Base-by-base conservation (phyloP, 495 filamentous ascomycete genomes). In the Lindgomyces ingoldianus region DNA sequence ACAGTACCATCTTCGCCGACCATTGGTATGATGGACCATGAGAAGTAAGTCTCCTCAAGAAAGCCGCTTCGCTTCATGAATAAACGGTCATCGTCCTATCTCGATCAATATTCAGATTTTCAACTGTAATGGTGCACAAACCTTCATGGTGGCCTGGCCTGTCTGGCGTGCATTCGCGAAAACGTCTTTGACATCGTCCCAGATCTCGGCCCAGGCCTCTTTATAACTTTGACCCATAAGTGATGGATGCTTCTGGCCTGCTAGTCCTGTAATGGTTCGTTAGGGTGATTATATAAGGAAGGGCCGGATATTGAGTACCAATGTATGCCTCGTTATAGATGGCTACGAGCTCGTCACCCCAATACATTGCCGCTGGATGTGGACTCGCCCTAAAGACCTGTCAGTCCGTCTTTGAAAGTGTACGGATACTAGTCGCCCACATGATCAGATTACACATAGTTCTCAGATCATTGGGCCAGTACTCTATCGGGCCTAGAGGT, bases 281-380 rank as follows among this genome's bases (percentile, higher is more conserved):
- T 41, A 58, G 33, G 4, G 44, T 16, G 18, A 30, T 33, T 4
- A 9, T 24, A 24, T 16, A 29, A 12, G 27, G 11, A 29, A 39
- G n/a, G 27, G 24, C 2, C 16, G 24, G 6, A 12, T 46, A 18
- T 12, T 29, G 14, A 10, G 33, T 54, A 62, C 58, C 65, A n/a
- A 68, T 68, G 72, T 90, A 90, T 12, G 87, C 86, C 66, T 90
- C 86, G 67, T 91, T 91, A 72, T 91, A 91, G 39, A 91, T 86
- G 18, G 85, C 83, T 21, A 85, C 80, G 36, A 83, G 77, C 36
- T 89, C 84, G 9, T 76, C 71, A 4, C 87, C 87, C 87, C 87
- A 90, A 73, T 89, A 89, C 78, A 90, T 83, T 0, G 87, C 87
- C 4, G 84, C 84, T 14, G 87, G 87, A 74, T 89, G 85, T 29